Evolutionary conservation across 768 basidiomycete species (phyloP).

Genomic region (Chalciporus chontae): DNA sequence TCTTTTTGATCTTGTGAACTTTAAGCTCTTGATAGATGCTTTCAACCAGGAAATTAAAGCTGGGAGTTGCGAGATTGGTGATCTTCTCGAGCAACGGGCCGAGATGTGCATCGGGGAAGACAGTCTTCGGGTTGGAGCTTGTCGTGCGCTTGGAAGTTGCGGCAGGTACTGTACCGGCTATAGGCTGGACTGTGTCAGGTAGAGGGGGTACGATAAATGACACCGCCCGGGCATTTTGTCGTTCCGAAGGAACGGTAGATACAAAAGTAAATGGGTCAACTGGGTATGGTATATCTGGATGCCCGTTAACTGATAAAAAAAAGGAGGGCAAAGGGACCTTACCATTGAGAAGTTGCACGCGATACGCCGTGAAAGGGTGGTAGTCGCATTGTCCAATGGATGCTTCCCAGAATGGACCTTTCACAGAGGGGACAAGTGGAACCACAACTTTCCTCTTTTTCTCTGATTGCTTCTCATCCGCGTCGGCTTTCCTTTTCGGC

Average conservation of each 20-base stretch:
- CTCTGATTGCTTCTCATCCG: conserved; percentile 38
- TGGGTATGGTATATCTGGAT: not conserved
- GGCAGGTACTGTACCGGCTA: conserved; percentile 12
- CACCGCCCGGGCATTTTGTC: conserved; percentile 20
- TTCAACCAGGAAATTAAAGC: conserved; percentile 65
- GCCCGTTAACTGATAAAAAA: not conserved
- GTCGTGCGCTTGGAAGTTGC: conserved; percentile 27
- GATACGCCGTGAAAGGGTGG: conserved; percentile 69
- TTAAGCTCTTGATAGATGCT: conserved; percentile 68
- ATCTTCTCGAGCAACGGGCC: conserved; percentile 63
- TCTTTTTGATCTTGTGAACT: conserved; percentile 75
- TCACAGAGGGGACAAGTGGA: conserved; percentile 75
- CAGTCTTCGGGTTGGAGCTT: conserved; percentile 42
- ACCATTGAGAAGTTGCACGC: conserved; percentile 87
- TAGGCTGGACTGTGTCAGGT: conserved; percentile 33
- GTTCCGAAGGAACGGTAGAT: conserved; percentile 44
- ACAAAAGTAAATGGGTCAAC: conserved; percentile 72
- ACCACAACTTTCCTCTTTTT: conserved; percentile 79
- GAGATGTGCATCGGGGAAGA: conserved; percentile 68
- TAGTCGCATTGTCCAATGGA: conserved; percentile 62
- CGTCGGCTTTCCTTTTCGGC: conserved; percentile 67
- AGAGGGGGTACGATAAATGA: conserved; percentile 45
- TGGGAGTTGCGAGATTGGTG: conserved; percentile 54
- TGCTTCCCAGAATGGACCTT: conserved; percentile 81
- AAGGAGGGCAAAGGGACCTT: conserved; percentile 16